Evolutionary conservation across 176 grass and related monocot genomes (phyloP), one percentile per base, ranked within the genome.

Genomic region (Bothriochloa decipiens): DNA sequence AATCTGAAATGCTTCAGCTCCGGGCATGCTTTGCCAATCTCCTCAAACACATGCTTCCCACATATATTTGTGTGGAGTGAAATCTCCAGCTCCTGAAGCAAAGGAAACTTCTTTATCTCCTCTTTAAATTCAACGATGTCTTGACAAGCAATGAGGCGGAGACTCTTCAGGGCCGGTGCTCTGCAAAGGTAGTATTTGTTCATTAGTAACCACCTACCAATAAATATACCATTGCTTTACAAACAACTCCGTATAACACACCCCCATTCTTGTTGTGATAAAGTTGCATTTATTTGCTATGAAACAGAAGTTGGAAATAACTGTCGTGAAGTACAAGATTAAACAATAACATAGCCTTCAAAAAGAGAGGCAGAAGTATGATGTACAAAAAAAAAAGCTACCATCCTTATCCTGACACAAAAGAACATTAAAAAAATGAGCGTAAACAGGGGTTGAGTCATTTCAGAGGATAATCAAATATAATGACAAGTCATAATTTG

Each of bases 71-170:
- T 79, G 33, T 20, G 47, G 25, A 79, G 40, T 47, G 77, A 79
- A 47, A 79, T 46, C 77, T 79, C 77, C 0, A 79, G 61, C 40
- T 65, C 77, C 25, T 79, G 61, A 65, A 79, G 77, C 15, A 65
- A 5, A 20, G 40, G 77, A 18, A 79, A 79, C 25, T 79, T 79
- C 40, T 47, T 65, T 65, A 65, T 65, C 39, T 65, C 76, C 13
- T 78, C 58, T 46, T 65, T 39, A 65, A 65, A 79, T 65, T 45
- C 23, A 2, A 79, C 0, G 8, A 79, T 79, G 43, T 79, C 58
- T 10, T 79, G 39, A 79, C 76, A 79, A 65, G 15, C 16, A 65
- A 79, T 79, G 37, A 79, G 58, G 23, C 39, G 76, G 39, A 79
- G 60, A 29, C 60, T 65, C 58, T 79, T 79, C 11, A 79, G 60